These are phyloP conservation scores for Melaleuca alternifolia DNA, from an alignment of 345 rosid genomes.

Conservation along the genomic window DNA sequence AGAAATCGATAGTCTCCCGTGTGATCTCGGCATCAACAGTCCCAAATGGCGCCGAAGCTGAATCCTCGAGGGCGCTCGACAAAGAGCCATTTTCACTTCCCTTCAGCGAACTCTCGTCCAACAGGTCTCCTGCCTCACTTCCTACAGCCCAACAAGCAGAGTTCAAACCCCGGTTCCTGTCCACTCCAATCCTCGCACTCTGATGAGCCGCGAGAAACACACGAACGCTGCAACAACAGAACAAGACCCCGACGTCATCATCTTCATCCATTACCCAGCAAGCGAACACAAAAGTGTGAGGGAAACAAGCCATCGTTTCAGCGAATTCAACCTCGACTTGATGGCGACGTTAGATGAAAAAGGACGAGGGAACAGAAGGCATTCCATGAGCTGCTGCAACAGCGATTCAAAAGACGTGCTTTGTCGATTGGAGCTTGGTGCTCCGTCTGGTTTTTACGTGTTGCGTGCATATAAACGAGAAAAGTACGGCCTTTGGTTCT, in stretches of 20 bases:
- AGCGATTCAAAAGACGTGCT: neutral
- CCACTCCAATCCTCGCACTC: conserved; percentile 4
- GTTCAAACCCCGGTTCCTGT: conserved; percentile 22
- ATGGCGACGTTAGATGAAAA: neutral
- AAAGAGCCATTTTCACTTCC: conserved; percentile 32
- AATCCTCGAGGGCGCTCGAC: conserved; percentile 20
- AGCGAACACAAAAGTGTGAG: neutral
- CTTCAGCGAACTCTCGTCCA: conserved; percentile 27
- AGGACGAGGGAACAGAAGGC: conserved; percentile 13
- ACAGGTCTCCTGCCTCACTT: conserved; percentile 27
- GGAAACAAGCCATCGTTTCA: neutral
- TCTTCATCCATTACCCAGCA: neutral
- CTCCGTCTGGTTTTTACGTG: neutral
- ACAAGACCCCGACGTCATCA: neutral
- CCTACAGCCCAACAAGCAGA: conserved; percentile 21
- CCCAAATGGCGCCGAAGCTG: conserved; percentile 28
- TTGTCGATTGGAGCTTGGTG: neutral
- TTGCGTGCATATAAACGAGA: neutral
- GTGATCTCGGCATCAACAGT: conserved; percentile 50
- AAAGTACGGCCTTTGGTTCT: conserved; percentile 23
- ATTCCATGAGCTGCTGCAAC: conserved; percentile 30
- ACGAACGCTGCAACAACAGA: conserved; percentile 21
- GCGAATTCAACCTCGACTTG: conserved; percentile 16
- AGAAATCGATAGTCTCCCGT: conserved; percentile 61
- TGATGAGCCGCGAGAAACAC: conserved; percentile 12